These are phyloP conservation scores for Flaveria ramosissima DNA, from an alignment of 129 eudicot species.

Conservation along the genomic window DNA sequence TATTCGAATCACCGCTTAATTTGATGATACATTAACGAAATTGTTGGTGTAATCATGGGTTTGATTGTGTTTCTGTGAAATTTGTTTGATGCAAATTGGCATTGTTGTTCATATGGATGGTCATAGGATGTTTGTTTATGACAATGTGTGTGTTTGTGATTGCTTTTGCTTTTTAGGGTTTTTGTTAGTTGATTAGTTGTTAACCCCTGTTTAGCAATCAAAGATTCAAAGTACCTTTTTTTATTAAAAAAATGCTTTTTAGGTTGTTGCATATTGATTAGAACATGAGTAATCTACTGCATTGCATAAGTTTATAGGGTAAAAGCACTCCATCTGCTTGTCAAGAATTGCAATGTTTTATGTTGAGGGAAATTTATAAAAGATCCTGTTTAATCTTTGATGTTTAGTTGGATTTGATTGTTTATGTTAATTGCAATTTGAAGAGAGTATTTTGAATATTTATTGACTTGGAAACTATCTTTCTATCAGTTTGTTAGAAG, in stretches of 20 bases:
- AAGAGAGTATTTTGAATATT: not conserved
- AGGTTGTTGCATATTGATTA: too few relatives aligned
- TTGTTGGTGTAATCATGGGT: not conserved
- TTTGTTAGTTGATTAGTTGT: not conserved
- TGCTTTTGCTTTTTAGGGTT: not conserved
- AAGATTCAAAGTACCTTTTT: constrained; percentile 5
- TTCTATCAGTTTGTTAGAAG: constrained; percentile 9
- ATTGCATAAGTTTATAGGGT: not conserved
- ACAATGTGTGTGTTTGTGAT: not conserved
- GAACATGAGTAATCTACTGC: not conserved
- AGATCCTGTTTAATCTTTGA: not conserved
- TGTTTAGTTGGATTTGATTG: constrained; percentile 12
- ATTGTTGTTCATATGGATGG: constrained; percentile 17
- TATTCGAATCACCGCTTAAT: not conserved
- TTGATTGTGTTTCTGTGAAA: constrained; percentile 13
- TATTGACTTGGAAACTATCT: not conserved
- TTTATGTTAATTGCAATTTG: constrained; percentile 1
- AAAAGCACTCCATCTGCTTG: not conserved
- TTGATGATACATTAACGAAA: not conserved
- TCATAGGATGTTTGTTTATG: too few relatives aligned
- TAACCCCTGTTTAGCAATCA: not conserved
- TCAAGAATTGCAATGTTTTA: not conserved
- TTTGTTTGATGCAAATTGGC: constrained; percentile 17
- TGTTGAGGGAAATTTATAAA: too few relatives aligned
- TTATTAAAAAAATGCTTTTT: too few relatives aligned